These are phyloP conservation scores for Hydnum rufescens DNA, from an alignment of 768 basidiomycete genomes.

Conservation along the genomic window DNA sequence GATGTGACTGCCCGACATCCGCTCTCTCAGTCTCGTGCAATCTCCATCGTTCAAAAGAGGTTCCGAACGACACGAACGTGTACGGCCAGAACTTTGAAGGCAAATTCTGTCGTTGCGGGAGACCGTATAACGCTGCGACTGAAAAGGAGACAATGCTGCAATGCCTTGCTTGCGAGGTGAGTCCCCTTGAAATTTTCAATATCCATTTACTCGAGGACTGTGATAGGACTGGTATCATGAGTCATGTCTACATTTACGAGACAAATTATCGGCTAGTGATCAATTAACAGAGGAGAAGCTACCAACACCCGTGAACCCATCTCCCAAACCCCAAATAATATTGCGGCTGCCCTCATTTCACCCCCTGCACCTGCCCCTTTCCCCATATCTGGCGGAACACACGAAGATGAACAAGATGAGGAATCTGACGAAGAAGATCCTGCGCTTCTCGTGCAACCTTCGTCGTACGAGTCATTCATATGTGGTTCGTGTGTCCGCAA, in stretches of 20 bases:
- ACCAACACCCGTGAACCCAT: background rate
- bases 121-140: constrained; percentile 46
- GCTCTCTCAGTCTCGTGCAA: constrained; percentile 41
- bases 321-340: too few relatives aligned
- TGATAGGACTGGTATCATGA: constrained; percentile 83
- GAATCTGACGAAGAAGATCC: constrained; percentile 37
- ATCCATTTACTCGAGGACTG: background rate
- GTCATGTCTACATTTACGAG: constrained; percentile 65
- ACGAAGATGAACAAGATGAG: constrained; percentile 29
- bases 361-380: too few relatives aligned
- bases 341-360: too few relatives aligned
- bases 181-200: constrained; percentile 1
- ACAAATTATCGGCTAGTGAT: constrained; percentile 18
- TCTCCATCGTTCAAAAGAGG: constrained; percentile 33
- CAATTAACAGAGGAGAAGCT: background rate
- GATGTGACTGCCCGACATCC: constrained; percentile 67
- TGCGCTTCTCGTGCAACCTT: constrained; percentile 45
- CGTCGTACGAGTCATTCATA: constrained; percentile 52
- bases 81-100: constrained; percentile 59
- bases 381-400: too few relatives aligned
- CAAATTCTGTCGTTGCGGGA: constrained; percentile 55
- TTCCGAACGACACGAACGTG: constrained; percentile 34
- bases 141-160: constrained; percentile 80
- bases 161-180: constrained; percentile 66
- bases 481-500: constrained; percentile 48